Evolutionary conservation across 768 basidiomycete genomes (phyloP), one percentile per base, ranked within the genome.

Genomic region (Tephrocybe sp.): DNA sequence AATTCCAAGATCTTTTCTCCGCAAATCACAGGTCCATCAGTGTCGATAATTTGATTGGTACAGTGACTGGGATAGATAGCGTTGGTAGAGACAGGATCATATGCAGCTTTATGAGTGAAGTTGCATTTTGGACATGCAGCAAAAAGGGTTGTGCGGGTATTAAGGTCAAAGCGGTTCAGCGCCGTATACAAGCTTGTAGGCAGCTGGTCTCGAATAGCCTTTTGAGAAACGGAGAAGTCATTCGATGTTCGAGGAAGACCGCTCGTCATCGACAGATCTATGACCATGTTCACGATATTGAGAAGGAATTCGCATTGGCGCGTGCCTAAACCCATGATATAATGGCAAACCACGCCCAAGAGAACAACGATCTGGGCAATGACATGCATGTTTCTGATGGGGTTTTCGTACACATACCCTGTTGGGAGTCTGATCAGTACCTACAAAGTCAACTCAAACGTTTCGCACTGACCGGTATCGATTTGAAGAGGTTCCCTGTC

Each of bases 321-420:
- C 1, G 13, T 24, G 11, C 58, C 42, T 15, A 64, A 37, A 0
- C 55, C 53, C 43, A 61, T 52, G 12, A 67, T 21, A 10, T 58
- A 16, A 36, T 53, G 43, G 45, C 54, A 54, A 12, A 60, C 54
- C 2, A 54, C 52, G 8, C 51, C 52, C 12, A 65, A 45, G 19
- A 64, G 49, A 15, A 62, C 44, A 8, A 56, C 48, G 9, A 62
- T 29, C 37, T 64, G 64, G 2, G 57, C 52, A 16, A 56, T 30
- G 27, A 49, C 49, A 16, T 58, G 39, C n/a, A 48, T 42, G 4
- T 45, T 38, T 21, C 47, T 27, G 13, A 56, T 50, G 5, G 51
- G 42, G 22, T 24, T 39, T 27, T 31, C 27, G 24, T 41, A 47
- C 7, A 34, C 33, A 37, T 34, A 30, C 29, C 29, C 29, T 30